Percentiles rank a stretch among this genome's conserved stretches.
Evolutionary conservation across 73 alveolate genomes (phyloP).

Genomic region (Uronychia setigera): DNA sequence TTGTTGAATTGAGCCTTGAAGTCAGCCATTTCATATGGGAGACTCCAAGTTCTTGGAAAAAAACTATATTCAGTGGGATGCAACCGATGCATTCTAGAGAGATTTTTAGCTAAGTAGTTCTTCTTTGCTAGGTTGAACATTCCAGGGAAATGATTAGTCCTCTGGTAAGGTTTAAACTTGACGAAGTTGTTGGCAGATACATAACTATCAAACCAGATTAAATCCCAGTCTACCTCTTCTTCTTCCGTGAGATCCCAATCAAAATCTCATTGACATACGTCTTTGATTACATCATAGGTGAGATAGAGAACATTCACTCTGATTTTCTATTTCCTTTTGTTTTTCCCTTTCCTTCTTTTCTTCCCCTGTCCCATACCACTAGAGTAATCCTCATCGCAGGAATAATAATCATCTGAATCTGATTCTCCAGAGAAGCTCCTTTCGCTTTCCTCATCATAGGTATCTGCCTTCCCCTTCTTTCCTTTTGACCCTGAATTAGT

Average conservation of each 20-base stretch:
- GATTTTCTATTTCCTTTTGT: background rate
- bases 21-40: conserved; percentile 83
- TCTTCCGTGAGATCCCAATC: background rate
- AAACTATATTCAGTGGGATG: conserved; percentile 48
- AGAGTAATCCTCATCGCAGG: background rate
- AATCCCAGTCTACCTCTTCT: background rate
- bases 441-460: background rate
- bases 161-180: conserved; percentile 28
- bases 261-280: background rate
- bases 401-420: background rate
- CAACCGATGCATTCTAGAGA: conserved; percentile 46
- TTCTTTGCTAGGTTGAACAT: conserved; percentile 59
- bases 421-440: background rate
- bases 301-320: background rate
- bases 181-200: background rate
- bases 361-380: no score
- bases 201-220: background rate
- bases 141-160: conserved; percentile 73
- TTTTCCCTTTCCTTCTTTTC: background rate
- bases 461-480: no score
- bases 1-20: conserved; percentile 55
- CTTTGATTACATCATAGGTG: background rate
- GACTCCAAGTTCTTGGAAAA: conserved; percentile 57
- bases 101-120: conserved; percentile 50
- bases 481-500: no score